Evolutionary conservation across 1,139 yeast species (phyloP), one percentile per base, ranked within the genome.

Genomic region (Geotrichum aggregatum): DNA sequence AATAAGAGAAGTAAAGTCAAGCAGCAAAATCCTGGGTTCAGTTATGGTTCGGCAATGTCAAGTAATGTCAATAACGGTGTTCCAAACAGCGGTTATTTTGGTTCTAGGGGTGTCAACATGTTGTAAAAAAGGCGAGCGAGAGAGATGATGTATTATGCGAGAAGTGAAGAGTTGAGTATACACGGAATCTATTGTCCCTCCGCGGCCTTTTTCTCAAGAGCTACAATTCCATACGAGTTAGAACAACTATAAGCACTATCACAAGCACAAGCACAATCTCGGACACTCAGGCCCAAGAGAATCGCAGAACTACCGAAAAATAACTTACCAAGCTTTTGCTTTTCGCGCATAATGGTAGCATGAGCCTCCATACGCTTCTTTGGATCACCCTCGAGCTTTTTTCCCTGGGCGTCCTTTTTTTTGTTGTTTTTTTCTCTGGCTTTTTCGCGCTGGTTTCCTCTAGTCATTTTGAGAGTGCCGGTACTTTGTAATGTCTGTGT

Each of bases 381-480:
- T 41, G 95, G 92, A 65, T 88, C 96, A 28, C 97, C 97, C 3
- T 73, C 76, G 65, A 79, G 80, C 75, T 88, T 87, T 67, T 77
- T 78, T 63, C 72, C 75, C 67, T 84, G 83, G 26, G 73, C 71
- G 3, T 75, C 75, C 65, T 79, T 84, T 71, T 91, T 91, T 75
- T 91, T 92, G 66, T 73, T 69, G 71, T 87, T 88, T 73, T 87
- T 91, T 56, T 84, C 89, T 66, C 98, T 79, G 28, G 97, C 97
- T 63, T 87, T 78, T 49, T 92, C 98, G 69, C 98, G 80, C 72
- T 92, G 98, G 71, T 92, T 92, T 31, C 98, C 98, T 76, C 98
- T 80, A 50, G 96, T 84, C 98, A 91, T 91, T 50, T 49, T 66
- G 49, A 43, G n/a, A 21, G 28, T 19, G 28, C 8, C 5, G 28